phyloP scores from a whole-genome alignment of 306 rosid genomes.

The Amphicarpaea edgeworthii region DNA sequence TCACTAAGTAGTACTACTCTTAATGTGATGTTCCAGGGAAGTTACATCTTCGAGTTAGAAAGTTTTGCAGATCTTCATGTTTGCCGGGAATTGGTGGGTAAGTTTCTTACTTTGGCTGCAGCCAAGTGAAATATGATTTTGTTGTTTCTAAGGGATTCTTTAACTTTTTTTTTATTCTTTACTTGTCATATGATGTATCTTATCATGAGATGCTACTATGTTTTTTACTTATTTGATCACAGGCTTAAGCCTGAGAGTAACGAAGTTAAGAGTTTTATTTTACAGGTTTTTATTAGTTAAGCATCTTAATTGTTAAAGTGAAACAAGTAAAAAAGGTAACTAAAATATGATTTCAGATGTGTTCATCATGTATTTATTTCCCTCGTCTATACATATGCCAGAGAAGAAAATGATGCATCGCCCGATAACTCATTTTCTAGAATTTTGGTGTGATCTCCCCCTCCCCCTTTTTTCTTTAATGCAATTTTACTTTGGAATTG shows the following conservation, averaged over 20 bases:
- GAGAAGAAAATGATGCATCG: slow-evolving; percentile 4
- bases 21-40: slow-evolving; percentile 65
- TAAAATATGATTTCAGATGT: slow-evolving; percentile 25
- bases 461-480: background rate
- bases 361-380: slow-evolving; percentile 29
- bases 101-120: slow-evolving; percentile 44
- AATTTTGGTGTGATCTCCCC: slow-evolving; percentile 20
- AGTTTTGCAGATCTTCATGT: slow-evolving; percentile 79
- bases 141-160: background rate
- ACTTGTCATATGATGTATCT: slow-evolving; percentile 23
- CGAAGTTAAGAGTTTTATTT: slow-evolving; percentile 18
- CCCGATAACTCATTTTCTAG: background rate
- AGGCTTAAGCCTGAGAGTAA: slow-evolving; percentile 33
- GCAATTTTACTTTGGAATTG: slow-evolving; percentile 21
- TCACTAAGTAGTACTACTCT: slow-evolving; percentile 11
- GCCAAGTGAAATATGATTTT: slow-evolving; percentile 26
- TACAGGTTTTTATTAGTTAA: slow-evolving; percentile 20
- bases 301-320: no score
- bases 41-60: slow-evolving; percentile 88
- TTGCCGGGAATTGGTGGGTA: slow-evolving; percentile 88
- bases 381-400: background rate
- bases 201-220: slow-evolving; percentile 36
- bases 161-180: slow-evolving; percentile 16
- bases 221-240: slow-evolving; percentile 10
- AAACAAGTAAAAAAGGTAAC: background rate